Evolutionary conservation across 2,329 filamentous ascomycete genomes (phyloP), one percentile per base, ranked within the genome.

Genomic region (Coleophoma eucalyptorum): DNA sequence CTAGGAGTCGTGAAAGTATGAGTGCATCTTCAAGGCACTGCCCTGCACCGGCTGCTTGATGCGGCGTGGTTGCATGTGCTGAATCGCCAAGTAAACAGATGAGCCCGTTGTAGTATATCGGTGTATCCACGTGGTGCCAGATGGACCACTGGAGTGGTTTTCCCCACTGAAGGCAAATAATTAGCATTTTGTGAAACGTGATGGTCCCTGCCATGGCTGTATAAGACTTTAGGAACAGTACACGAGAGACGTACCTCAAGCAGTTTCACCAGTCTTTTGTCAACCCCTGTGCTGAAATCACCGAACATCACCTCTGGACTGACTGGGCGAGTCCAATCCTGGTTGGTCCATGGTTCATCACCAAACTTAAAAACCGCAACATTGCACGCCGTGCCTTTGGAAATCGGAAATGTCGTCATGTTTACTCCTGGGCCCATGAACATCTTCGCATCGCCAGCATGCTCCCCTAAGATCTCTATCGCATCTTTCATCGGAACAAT

Each of bases 351-450:
- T 1, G 61, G 48, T 1, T 68, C 57, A 37, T 76, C 65, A 2
- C 70, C 67, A 19, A 70, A 63, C 13, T 73, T 69, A 46, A 78
- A 76, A 1, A 70, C 72, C n/a, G 80, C 72, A 7, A 78, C 70
- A 59, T 85, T 86, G 62, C 84, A 74, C 13, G 76, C 69, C 6
- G 70, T 69, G 13, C 74, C 75, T 16, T 72, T 67, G 1, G 75
- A 76, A 5, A 86, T 79, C 0, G 82, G 78, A 59, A 84, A 86
- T 2, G 76, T 81, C 18, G 85, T 71, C n/a, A 78, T 59, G 40
- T 70, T 65, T 1, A 74, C 76, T 0, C 80, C 81, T 33, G 44
- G 38, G 19, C 46, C 50, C 43, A 78, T 71, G 58, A 75, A 75
- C 15, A 71, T 65, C 21, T 62, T 58, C 0, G 77, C 72, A 42